phyloP scores from a whole-genome alignment of 2,329 filamentous ascomycete genomes.

The Macrophomina tecta region DNA sequence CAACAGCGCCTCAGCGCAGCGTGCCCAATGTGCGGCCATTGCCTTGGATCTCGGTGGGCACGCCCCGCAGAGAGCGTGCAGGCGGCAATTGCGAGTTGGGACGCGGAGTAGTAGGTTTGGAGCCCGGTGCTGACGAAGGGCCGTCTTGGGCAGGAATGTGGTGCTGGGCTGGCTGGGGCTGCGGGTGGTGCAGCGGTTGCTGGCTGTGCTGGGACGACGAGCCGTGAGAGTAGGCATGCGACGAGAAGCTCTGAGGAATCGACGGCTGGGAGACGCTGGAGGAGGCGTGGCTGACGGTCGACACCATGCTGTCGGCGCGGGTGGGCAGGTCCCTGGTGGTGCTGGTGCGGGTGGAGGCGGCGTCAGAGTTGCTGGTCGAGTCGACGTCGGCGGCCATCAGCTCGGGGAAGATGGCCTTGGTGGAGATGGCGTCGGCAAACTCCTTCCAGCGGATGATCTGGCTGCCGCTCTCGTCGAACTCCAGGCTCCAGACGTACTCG shows the following conservation, averaged over 20 bases:
- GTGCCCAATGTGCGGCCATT: slow-evolving; percentile 24
- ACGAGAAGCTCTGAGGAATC: background rate
- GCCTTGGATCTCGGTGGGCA: slow-evolving; percentile 22
- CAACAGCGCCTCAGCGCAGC: background rate
- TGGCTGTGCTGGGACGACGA: slow-evolving; percentile 12
- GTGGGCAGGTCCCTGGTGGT: slow-evolving; percentile 8
- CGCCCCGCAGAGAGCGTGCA: slow-evolving; percentile 8
- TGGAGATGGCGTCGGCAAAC: slow-evolving; percentile 20
- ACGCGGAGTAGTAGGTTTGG: slow-evolving; percentile 9
- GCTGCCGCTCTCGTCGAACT: slow-evolving; percentile 26
- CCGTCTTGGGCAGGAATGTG: background rate
- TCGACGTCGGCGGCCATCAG: slow-evolving; percentile 30
- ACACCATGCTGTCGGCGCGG: slow-evolving; percentile 27
- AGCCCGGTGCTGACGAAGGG: background rate
- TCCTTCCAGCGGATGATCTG: slow-evolving; percentile 26
- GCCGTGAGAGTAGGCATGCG: background rate
- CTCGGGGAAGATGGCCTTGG: slow-evolving; percentile 31
- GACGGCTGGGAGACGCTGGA: slow-evolving; percentile 5
- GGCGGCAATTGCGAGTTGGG: slow-evolving; percentile 9
- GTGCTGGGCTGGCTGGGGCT: background rate
- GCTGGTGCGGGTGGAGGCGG: background rate
- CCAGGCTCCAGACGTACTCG: slow-evolving; percentile 26
- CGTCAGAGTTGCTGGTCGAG: background rate
- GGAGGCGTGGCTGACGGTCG: background rate
- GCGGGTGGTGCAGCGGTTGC: slow-evolving; percentile 9